Evolutionary conservation across 805 yeast genomes (phyloP), one percentile per base, ranked within the genome.

Genomic region (Yarrowia keelungensis): DNA sequence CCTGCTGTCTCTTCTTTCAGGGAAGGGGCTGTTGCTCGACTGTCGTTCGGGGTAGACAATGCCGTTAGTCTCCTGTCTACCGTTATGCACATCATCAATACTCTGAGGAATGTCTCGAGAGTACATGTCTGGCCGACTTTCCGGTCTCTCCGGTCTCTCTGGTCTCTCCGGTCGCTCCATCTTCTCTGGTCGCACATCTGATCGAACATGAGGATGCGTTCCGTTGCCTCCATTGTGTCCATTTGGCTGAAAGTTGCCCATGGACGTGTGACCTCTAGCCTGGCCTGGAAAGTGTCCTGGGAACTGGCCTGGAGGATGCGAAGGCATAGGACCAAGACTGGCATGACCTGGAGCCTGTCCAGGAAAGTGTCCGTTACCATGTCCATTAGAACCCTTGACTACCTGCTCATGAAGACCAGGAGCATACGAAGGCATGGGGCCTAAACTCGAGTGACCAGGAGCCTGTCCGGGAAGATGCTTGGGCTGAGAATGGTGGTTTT

Each of bases 251-350:
- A 14, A 38, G 8, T 9, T 16, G 12, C 58, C 58, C 58, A 54
- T 22, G 26, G 61, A 54, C 5, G 61, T 14, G 42, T 54, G 61
- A 0, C 61, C 62, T 39, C 32, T 38, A 3, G 19, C 38, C 7
- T 56, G 46, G 4, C 62, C 62, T 2, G 47, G 45, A 8, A 39
- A 56, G 36, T 56, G 62, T 7, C 61, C 61, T 3, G 47, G 45
- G 3, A 39, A 56, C 38, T 56, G 62, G 12, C 62, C 62, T 15
- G 62, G 62, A 22, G 62, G 47, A 56, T 56, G 47, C 12, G 62
- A 41, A 15, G 62, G 62, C 62, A 56, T 56, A 16, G 62, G 62
- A 2, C 62, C 62, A 11, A 56, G 47, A 56, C 62, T 56, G 19
- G 62, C 62, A 10, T 56, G 62, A 2, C 62, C 62, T 5, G 62